A percentile compares a stretch with the other conserved stretches of the same genome.
phyloP scores from a whole-genome alignment of 805 yeast genomes.

The Candida qinlingensis region DNA sequence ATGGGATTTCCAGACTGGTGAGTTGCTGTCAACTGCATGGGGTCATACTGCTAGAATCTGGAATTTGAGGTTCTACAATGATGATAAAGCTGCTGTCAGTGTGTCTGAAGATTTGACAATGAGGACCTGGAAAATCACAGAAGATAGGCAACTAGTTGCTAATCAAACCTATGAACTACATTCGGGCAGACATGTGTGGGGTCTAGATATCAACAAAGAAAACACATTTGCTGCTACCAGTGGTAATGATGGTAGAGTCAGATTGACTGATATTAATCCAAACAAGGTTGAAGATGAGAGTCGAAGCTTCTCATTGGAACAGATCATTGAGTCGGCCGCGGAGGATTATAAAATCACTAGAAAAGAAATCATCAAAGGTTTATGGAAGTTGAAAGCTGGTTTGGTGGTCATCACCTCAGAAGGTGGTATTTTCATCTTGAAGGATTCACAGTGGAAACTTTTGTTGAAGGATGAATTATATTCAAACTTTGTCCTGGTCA shows the following conservation, averaged over 20 bases:
- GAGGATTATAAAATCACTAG: constrained; percentile 27
- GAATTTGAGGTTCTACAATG: constrained; percentile 57
- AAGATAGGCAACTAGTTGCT: constrained; percentile 22
- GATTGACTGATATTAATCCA: constrained; percentile 50
- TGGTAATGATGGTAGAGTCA: constrained; percentile 88
- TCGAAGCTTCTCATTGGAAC: constrained; percentile 24
- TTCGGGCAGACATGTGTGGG: constrained; percentile 85
- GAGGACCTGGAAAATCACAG: constrained; percentile 61
- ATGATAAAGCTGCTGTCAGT: constrained; percentile 43
- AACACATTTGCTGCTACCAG: constrained; percentile 65
- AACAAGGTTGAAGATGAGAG: constrained; percentile 28
- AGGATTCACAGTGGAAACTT: constrained; percentile 25
- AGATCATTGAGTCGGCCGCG: constrained; percentile 27
- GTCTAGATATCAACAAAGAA: constrained; percentile 49
- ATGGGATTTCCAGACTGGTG: constrained; percentile 59
- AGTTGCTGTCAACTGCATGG: constrained; percentile 77
- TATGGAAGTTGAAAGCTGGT: constrained; percentile 42
- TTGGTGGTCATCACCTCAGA: constrained; percentile 51
- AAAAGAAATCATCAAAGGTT: constrained; percentile 59
- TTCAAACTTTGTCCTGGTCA: constrained; percentile 37
- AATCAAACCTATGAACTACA: constrained; percentile 57
- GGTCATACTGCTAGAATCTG: constrained; percentile 96
- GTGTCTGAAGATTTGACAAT: constrained; percentile 86
- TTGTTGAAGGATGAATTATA: constrained; percentile 25
- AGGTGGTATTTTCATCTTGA: constrained; percentile 43